Evolutionary conservation across 78 protist species (phyloP), one percentile per base, ranked within the genome.

Genomic region (Capsaspora owczarzaki): DNA sequence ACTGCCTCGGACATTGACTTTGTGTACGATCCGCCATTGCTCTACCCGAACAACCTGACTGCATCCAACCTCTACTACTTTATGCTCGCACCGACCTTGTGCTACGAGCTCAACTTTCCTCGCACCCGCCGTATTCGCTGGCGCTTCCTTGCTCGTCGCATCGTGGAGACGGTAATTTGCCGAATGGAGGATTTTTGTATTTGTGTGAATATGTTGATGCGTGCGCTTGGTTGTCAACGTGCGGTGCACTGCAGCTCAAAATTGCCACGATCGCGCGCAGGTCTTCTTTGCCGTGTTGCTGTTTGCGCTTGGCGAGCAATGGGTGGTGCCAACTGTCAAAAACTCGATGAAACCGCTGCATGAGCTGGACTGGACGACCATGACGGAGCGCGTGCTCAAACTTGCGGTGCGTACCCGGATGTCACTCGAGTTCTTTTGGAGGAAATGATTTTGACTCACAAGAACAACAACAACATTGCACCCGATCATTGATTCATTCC

Each of bases 201-300:
- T 29, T 69, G 74, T 76, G 80, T n/a, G n/a, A n/a, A n/a, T n/a
- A n/a, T n/a, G n/a, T n/a, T n/a, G n/a, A n/a, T n/a, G n/a, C n/a
- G n/a, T n/a, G n/a, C n/a, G n/a, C n/a, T n/a, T n/a, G n/a, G n/a
- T 63, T 53, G 72, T 86, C 72, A 80, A 37, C 27, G 86, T 76
- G 68, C 90, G 80, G 75, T 87, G 76, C 38, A 82, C 90, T 33
- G 35, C 82, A 10, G 86, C 75, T 25, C 70, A 66, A 76, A 87
- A 82, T 41, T 83, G 85, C 49, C 41, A 76, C 47, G 33, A 31
- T 43, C 91, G 80, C 70, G 53, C 77, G 82, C 81, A 83, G 46
- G 74, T 46, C 23, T 2, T 86, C 38, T 1, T 71, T 8, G 38
- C 41, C 43, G 40, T 25, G 31, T 0, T 85, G 23, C 19, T 72